phyloP scores from a whole-genome alignment of 441 rosid species.

The Pelargonium australe region DNA sequence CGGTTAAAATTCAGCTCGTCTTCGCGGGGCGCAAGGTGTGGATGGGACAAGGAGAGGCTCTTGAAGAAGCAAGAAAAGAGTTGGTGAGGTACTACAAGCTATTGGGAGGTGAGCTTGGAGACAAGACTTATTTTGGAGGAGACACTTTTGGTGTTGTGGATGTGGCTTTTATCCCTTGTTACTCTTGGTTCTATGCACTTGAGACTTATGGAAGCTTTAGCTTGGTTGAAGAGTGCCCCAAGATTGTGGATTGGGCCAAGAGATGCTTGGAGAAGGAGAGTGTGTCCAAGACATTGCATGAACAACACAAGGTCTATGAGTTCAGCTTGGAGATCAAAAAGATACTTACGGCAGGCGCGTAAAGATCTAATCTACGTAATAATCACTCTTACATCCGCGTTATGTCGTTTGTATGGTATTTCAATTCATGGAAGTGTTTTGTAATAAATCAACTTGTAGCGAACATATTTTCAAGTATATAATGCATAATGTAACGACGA shows the following conservation, averaged over 20 bases:
- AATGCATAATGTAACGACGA: too few relatives aligned
- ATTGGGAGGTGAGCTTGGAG: neutral
- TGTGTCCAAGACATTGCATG: conserved; percentile 18
- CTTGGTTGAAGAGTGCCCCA: conserved; percentile 21
- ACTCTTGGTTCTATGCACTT: conserved; percentile 25
- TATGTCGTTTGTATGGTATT: too few relatives aligned
- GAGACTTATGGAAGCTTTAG: conserved; percentile 24
- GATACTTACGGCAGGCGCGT: too few relatives aligned
- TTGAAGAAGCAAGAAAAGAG: conserved; percentile 1
- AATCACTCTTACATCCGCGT: too few relatives aligned
- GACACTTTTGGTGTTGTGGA: conserved; percentile 19
- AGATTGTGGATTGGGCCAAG: conserved; percentile 21
- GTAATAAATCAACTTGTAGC: too few relatives aligned
- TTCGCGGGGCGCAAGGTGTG: too few relatives aligned
- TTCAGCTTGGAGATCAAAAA: too few relatives aligned
- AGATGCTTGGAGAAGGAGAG: conserved; percentile 22
- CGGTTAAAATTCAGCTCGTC: neutral
- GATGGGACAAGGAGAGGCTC: neutral
- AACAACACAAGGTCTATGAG: too few relatives aligned
- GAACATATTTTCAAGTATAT: too few relatives aligned
- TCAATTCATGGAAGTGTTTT: too few relatives aligned
- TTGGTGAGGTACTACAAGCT: neutral
- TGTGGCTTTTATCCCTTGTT: conserved; percentile 20
- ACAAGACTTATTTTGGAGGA: conserved; percentile 14
- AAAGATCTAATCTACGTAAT: too few relatives aligned